Evolutionary conservation across 371 early-diverging fungal genomes (phyloP).

Genomic region (Mortierella sp.): DNA sequence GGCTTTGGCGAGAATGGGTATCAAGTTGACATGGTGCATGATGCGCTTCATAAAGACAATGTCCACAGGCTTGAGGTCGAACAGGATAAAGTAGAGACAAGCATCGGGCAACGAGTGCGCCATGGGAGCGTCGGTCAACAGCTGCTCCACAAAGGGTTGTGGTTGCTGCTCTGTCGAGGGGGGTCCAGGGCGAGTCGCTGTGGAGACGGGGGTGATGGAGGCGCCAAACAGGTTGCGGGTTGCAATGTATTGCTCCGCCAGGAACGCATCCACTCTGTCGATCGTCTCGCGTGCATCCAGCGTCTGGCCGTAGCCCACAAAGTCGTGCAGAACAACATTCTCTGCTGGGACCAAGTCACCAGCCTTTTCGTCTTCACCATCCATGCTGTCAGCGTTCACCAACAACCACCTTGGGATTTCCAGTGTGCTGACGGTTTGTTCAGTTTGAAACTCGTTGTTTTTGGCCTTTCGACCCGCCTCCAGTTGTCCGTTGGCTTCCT

Average conservation of each 20-base stretch:
- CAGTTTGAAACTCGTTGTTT: conserved; percentile 10
- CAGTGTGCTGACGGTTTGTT: conserved; percentile 40
- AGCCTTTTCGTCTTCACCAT: conserved; percentile 1
- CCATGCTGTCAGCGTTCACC: conserved; percentile 4
- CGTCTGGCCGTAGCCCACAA: conserved; percentile 50
- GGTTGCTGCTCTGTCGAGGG: conserved; percentile 74
- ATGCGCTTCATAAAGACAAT: conserved; percentile 92
- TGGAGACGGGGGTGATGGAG: conserved; percentile 33
- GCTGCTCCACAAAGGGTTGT: conserved; percentile 54
- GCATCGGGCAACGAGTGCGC: conserved; percentile 77
- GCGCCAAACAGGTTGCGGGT: conserved; percentile 38
- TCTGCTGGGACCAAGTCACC: conserved; percentile 31
- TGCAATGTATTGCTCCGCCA: conserved; percentile 33
- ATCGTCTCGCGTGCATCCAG: conserved; percentile 37
- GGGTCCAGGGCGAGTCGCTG: conserved; percentile 71
- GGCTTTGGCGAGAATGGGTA: conserved; percentile 83
- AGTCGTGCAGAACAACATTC: conserved; percentile 47
- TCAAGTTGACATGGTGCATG: conserved; percentile 86
- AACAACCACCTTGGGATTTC: conserved; percentile 41
- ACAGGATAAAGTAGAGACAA: conserved; percentile 92
- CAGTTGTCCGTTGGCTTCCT: conserved; percentile 14
- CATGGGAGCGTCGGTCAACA: conserved; percentile 59
- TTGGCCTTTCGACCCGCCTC: not conserved
- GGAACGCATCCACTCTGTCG: conserved; percentile 36
- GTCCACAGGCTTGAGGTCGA: conserved; percentile 89